Conservation (phyloP, 2,329 filamentous ascomycete genomes). For the Uncinocarpus reesii region DNA sequence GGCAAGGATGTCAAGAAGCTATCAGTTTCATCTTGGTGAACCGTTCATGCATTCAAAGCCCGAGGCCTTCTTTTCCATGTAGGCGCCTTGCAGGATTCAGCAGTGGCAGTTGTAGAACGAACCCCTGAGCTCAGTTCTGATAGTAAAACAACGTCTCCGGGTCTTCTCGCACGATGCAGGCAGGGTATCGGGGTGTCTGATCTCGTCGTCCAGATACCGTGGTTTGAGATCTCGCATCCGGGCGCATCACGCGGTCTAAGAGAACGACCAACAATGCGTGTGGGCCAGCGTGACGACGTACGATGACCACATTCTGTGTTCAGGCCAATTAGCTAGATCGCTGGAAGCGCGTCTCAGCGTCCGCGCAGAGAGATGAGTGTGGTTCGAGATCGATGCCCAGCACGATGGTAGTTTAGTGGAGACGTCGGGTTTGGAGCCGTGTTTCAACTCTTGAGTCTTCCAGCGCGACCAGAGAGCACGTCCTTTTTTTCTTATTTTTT, state of each 20-base stretch:
- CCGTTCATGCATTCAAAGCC: too few relatives aligned
- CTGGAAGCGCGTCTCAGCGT: too few relatives aligned
- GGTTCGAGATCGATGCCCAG: not conserved
- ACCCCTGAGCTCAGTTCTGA: too few relatives aligned
- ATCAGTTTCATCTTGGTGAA: not conserved
- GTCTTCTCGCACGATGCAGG: not conserved
- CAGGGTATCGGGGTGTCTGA: not conserved
- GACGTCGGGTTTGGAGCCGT: not conserved
- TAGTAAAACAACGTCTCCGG: too few relatives aligned
- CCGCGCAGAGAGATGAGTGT: too few relatives aligned
- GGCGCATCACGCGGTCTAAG: not conserved
- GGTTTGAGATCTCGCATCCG: not conserved
- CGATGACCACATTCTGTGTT: conserved; percentile 1
- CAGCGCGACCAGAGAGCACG: too few relatives aligned
- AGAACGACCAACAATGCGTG: not conserved
- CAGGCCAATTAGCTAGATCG: not conserved
- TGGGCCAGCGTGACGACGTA: not conserved
- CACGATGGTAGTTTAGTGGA: not conserved
- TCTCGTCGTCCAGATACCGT: not conserved
- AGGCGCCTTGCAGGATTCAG: too few relatives aligned
- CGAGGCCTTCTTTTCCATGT: too few relatives aligned
- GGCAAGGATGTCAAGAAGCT: not conserved
- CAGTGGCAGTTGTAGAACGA: too few relatives aligned
- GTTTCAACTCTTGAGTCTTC: not conserved
- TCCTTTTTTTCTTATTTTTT: not conserved